Evolutionary conservation across 2,329 filamentous ascomycete species (phyloP), one percentile per base, ranked within the genome.

Genomic region (Fusarium devonianum): DNA sequence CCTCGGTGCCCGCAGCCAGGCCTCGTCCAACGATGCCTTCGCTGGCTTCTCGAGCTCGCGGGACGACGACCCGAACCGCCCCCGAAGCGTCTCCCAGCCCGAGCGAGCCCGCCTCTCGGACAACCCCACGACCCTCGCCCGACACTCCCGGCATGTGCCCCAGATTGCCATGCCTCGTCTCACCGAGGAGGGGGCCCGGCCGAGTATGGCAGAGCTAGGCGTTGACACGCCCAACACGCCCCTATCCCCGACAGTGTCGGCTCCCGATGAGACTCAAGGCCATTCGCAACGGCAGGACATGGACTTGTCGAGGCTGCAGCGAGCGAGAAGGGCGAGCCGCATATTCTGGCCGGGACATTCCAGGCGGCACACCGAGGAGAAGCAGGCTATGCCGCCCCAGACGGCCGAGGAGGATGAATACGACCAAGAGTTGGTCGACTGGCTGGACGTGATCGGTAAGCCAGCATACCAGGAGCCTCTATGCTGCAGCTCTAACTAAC

Each of bases 371-470:
- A 12, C 34, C 13, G 42, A 36, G 1, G 29, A 36, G 11, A 30
- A 44, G 2, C 39, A 52, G 17, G 42, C 29, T 5, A 28, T 19
- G 14, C 12, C 22, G 0, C 38, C 52, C 9, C 45, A 40, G 35
- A 49, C 13, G 26, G 40, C 4, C 33, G 52, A 40, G 5, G 57
- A 65, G 8, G 55, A 70, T n/a, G 73, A 74, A 47, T 75, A 73
- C 34, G 63, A 71, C 12, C 68, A 71, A n/a, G 63, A 71, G 16
- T 34, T 75, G 36, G 73, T 75, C 4, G 73, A 75, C 33, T 73
- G 69, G 61, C 55, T 75, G 6, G 73, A 75, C 40, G 71, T 71
- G 10, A 71, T 75, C 26, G 73, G 73, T 74, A 63, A 41, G 67
- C 18, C 17, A 7, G 23, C 11, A 5, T 9, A 19, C 7, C 5